Percentiles rank a stretch among this genome's conserved stretches.
phyloP scores from a whole-genome alignment of 257 asterid genomes.

The Cinchona pubescens region DNA sequence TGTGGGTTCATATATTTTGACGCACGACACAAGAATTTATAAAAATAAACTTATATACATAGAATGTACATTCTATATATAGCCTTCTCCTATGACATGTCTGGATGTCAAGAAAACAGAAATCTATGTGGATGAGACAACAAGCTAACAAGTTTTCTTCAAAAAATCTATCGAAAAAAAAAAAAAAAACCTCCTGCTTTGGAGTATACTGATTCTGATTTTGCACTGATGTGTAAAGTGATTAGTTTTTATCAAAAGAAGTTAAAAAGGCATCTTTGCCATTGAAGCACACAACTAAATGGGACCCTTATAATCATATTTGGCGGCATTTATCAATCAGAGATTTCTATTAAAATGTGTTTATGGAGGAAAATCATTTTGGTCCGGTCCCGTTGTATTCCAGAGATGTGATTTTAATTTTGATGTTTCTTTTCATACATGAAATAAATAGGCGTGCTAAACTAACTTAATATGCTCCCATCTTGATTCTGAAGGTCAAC shows the following conservation, averaged over 20 bases:
- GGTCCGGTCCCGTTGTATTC: not conserved
- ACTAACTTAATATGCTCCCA: not conserved
- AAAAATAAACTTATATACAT: too few relatives aligned
- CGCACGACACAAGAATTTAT: too few relatives aligned
- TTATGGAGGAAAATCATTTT: slow-evolving; percentile 9
- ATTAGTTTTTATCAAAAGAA: slow-evolving; percentile 4
- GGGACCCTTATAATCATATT: slow-evolving; percentile 17
- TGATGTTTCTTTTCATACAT: slow-evolving; percentile 13
- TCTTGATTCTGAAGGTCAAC: slow-evolving; percentile 2
- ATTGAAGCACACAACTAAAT: slow-evolving; percentile 16
- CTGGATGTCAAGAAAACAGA: slow-evolving; percentile 4
- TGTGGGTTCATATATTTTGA: too few relatives aligned
- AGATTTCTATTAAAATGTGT: slow-evolving; percentile 3
- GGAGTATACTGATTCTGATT: slow-evolving; percentile 12
- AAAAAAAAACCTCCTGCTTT: not conserved
- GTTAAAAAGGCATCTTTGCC: slow-evolving; percentile 10
- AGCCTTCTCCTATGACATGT: not conserved
- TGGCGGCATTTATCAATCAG: slow-evolving; percentile 4
- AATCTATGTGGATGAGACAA: slow-evolving; percentile 7
- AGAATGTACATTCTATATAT: not conserved
- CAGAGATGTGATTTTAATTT: slow-evolving; percentile 4
- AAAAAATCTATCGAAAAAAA: too few relatives aligned
- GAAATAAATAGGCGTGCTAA: slow-evolving; percentile 22
- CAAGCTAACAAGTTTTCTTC: not conserved
- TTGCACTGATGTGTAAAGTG: slow-evolving; percentile 22